Evolutionary conservation across 2,329 filamentous ascomycete genomes (phyloP).

Genomic region (Scorias spongiosa): DNA sequence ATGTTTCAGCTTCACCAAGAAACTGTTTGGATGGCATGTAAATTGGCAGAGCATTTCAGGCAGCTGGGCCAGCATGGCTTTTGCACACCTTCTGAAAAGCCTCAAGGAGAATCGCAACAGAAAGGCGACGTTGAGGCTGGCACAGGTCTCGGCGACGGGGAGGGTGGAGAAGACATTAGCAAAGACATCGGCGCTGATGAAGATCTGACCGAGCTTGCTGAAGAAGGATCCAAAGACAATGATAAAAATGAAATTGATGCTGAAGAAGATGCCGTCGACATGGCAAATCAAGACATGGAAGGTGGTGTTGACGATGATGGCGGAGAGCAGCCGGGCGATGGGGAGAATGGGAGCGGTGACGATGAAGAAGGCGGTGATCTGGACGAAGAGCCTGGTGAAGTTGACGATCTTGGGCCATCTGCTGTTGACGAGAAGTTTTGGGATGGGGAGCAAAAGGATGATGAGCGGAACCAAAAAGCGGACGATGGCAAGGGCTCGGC

Average conservation of each 20-base stretch:
- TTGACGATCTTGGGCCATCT: constrained; percentile 77
- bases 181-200: constrained; percentile 93
- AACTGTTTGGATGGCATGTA: constrained; percentile 58
- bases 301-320: constrained; percentile 57
- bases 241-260: constrained; percentile 52
- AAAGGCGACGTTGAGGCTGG: constrained; percentile 71
- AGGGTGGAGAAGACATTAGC: constrained; percentile 93
- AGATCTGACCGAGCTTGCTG: constrained; percentile 78
- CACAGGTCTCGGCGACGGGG: constrained; percentile 85
- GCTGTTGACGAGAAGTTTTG: constrained; percentile 98
- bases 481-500: constrained; percentile 39
- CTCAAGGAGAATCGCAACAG: constrained; percentile 19
- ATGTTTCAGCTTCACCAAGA: constrained; percentile 53
- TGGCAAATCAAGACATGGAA: constrained; percentile 83
- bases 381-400: constrained; percentile 79
- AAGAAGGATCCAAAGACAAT: constrained; percentile 50
- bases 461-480: constrained; percentile 68
- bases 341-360: constrained; percentile 42
- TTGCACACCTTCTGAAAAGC: constrained; percentile 75
- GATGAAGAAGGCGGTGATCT: constrained; percentile 42
- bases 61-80: constrained; percentile 75
- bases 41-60: constrained; percentile 61
- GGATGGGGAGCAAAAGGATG: constrained; percentile 67
- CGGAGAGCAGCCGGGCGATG: constrained; percentile 39
- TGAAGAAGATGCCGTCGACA: constrained; percentile 75